A percentile compares a stretch with the other conserved stretches of the same genome.
Evolutionary conservation across 306 rosid species (phyloP).

Genomic region (Malus asiatica): DNA sequence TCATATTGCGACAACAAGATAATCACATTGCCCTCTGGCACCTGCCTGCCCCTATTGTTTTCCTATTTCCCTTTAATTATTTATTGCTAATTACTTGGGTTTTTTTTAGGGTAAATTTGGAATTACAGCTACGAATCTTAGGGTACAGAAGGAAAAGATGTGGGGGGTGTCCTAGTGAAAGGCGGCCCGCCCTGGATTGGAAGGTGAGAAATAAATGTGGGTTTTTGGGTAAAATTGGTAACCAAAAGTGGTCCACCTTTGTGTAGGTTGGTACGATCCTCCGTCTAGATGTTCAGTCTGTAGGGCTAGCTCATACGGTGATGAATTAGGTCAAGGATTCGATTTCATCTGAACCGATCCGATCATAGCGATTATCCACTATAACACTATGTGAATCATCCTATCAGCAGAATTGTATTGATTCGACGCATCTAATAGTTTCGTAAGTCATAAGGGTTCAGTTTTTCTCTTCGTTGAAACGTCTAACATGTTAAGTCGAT

Average conservation of each 20-base stretch:
- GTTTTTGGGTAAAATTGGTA: background rate
- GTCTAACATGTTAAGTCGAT: background rate
- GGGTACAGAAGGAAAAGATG: background rate
- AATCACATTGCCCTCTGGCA: background rate
- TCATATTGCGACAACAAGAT: conserved; percentile 17
- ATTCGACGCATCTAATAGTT: background rate
- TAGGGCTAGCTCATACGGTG: background rate
- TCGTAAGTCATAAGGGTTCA: rapidly evolving
- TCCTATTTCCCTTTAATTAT: background rate
- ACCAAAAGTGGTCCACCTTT: too few relatives aligned
- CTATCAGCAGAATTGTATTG: rapidly evolving
- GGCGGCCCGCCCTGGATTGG: background rate
- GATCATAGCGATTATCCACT: background rate
- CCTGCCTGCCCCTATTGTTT: background rate
- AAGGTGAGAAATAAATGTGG: background rate
- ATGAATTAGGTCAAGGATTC: background rate
- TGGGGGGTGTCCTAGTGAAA: background rate
- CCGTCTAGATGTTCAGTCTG: background rate
- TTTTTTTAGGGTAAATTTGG: background rate
- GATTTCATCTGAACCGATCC: background rate
- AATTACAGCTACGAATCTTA: background rate
- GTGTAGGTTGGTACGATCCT: background rate
- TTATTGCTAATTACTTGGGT: background rate
- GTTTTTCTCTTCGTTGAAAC: too few relatives aligned
- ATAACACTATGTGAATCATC: too few relatives aligned